Evolutionary conservation across 306 rosid species (phyloP).

Genomic region (Prunus fruticosa): DNA sequence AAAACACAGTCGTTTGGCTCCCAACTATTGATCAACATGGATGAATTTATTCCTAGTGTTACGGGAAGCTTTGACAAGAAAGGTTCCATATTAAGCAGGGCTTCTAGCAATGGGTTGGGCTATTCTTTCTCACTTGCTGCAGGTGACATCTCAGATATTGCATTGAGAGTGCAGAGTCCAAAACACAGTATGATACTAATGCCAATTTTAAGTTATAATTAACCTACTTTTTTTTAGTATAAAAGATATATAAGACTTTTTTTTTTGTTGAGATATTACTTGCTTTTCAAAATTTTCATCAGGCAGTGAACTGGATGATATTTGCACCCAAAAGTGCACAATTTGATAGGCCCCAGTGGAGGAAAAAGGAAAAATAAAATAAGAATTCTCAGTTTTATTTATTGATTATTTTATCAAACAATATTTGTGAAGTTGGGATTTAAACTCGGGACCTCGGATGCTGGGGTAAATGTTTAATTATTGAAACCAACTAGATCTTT

Average conservation of each 20-base stretch:
- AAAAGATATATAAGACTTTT: too few species aligned
- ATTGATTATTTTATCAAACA: too few species aligned
- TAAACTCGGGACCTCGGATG: too few species aligned
- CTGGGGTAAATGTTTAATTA: not conserved
- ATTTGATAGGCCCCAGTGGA: too few species aligned
- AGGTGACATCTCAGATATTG: conserved; percentile 15
- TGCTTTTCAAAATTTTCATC: not conserved
- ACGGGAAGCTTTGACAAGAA: not conserved
- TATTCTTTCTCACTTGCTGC: not conserved
- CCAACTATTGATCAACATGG: not conserved
- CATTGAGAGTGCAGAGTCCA: conserved; percentile 9
- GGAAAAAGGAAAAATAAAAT: too few species aligned
- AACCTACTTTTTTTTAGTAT: not conserved
- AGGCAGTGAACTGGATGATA: too few species aligned
- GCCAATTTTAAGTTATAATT: not conserved
- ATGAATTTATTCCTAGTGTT: not conserved
- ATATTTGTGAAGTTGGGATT: too few species aligned
- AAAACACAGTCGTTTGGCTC: conserved; percentile 9
- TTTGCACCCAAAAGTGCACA: too few species aligned
- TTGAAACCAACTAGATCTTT: not conserved
- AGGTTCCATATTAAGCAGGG: not conserved
- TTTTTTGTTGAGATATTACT: not conserved
- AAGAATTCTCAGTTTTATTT: too few species aligned
- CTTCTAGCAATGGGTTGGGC: not conserved
- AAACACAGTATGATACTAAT: not conserved